Base-by-base conservation (phyloP, 129 eudicot genomes). In the Centrapalus pauciflorus region DNA sequence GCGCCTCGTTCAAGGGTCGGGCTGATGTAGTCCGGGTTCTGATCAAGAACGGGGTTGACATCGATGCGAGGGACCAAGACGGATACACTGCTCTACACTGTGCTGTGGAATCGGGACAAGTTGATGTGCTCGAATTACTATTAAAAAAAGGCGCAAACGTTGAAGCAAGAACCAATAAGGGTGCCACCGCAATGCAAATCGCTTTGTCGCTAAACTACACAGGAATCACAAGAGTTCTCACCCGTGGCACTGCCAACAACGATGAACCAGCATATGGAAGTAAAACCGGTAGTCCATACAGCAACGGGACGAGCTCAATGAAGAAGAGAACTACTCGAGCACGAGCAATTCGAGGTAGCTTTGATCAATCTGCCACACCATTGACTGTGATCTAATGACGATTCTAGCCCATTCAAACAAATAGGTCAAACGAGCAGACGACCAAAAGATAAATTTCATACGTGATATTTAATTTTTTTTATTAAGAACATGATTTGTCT, bases 51-150 rank as follows among this genome's bases (percentile, higher is more conserved):
- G 96, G 96, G 1, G 38, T 80, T 13, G 88, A 84, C 19, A 33
- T 82, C 1, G 67, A 82, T 28, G 81, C 86, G 0, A 76, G 76
- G 9, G 96, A 88, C 25, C 79, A 77, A 50, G 88, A 84, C 12
- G 91, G 96, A 4, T 84, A 88, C 34, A 84, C 82, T 7, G 88
- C 96, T 23, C 59, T 88, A 56, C 86, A 79, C 33, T 88, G 96
- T 65, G 96, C 83, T 0, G 91, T 75, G 54, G 91, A 84, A 29
- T 55, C 86, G 0, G 95, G 90, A 5, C 82, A 85, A 14, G 72
- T 59, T 25, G 84, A 88, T 9, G 96, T 84, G 40, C 55, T 82
- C n/a, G 91, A 88, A 55, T 26, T 88, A 76, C 67, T 88, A 4
- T 67, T 88, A 5, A 88, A 88, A 68, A 79, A 76, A 30, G 86